These are phyloP conservation scores for Penicillium turbatum DNA, from an alignment of 495 filamentous ascomycete genomes.

Conservation along the genomic window DNA sequence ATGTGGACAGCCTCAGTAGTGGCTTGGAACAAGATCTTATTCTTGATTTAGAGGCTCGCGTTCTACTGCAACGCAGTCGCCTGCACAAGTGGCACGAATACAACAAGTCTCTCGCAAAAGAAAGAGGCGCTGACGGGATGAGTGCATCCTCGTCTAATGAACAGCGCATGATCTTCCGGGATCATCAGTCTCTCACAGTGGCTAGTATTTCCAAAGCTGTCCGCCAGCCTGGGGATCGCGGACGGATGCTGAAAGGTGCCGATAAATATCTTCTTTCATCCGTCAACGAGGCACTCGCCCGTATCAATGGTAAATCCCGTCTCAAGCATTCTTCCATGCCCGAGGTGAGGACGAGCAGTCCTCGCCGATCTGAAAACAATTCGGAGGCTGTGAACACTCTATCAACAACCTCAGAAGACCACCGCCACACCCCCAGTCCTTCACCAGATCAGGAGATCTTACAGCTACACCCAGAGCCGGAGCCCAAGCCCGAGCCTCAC, in stretches of 20 bases:
- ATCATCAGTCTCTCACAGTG: constrained; percentile 39
- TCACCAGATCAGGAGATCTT: neutral
- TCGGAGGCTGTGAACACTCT: neutral
- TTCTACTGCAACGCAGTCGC: constrained; percentile 57
- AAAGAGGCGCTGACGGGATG: constrained; percentile 12
- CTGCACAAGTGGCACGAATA: constrained; percentile 71
- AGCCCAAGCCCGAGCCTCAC: constrained; percentile 2
- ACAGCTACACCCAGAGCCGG: neutral
- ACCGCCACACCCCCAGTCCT: neutral
- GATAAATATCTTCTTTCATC: constrained; percentile 50
- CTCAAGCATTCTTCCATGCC: neutral
- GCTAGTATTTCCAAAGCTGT: constrained; percentile 41
- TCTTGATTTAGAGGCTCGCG: constrained; percentile 57
- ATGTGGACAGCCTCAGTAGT: constrained; percentile 47
- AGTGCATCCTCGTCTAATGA: constrained; percentile 13
- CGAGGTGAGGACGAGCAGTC: neutral
- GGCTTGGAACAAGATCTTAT: constrained; percentile 37
- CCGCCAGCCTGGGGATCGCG: constrained; percentile 36
- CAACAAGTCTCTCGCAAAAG: constrained; percentile 37
- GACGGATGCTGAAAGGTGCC: constrained; percentile 40
- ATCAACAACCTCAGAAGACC: neutral
- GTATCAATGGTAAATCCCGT: constrained; percentile 49
- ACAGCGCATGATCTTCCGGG: constrained; percentile 27
- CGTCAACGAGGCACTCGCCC: constrained; percentile 51
- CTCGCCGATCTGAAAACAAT: neutral